Evolutionary conservation across 345 rosid genomes (phyloP), one percentile per base, ranked within the genome.

Genomic region (Xanthoceras sorbifolium): DNA sequence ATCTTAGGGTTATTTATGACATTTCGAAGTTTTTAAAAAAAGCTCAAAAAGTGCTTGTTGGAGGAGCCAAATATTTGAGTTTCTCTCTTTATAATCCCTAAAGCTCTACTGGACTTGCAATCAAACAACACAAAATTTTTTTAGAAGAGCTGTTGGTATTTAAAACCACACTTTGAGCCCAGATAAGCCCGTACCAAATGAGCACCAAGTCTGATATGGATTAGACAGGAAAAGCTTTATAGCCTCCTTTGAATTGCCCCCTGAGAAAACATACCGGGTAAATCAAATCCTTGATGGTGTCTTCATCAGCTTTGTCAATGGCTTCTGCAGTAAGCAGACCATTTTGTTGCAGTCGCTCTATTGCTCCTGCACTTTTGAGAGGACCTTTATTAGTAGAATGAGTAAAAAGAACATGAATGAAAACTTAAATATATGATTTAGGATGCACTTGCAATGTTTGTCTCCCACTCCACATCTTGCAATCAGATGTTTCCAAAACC

Each of bases 281-380:
- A 76, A 95, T 95, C 82, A 95, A 82, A 71, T 87, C 92, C 82
- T 79, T 95, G 64, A 95, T 84, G 73, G 86, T 77, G 78, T 84
- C 84, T 86, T 95, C 99, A 84, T 92, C 91, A 26, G 99, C 92
- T 82, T 84, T 78, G 61, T 90, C 94, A 78, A 95, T 84, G 73
- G 98, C 90, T 77, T 90, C 90, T 23, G 97, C 93, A 76, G 93
- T 85, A 78, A 92, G 97, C 82, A 95, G 84, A 72, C 77, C 79
- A 79, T 90, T 92, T 67, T 90, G 87, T 61, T 57, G 85, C 75
- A 95, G 97, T 78, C 94, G 91, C 74, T 90, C 88, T 72, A 95
- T 85, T 61, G 99, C 99, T 66, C 94, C 99, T 94, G 89, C 85
- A 82, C 29, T 64, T 66, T 20, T 31, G 61, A 22, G 77, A 79